These are phyloP conservation scores for Chrysanthemum makinoi DNA, from an alignment of 129 eudicot species.

Conservation along the genomic window DNA sequence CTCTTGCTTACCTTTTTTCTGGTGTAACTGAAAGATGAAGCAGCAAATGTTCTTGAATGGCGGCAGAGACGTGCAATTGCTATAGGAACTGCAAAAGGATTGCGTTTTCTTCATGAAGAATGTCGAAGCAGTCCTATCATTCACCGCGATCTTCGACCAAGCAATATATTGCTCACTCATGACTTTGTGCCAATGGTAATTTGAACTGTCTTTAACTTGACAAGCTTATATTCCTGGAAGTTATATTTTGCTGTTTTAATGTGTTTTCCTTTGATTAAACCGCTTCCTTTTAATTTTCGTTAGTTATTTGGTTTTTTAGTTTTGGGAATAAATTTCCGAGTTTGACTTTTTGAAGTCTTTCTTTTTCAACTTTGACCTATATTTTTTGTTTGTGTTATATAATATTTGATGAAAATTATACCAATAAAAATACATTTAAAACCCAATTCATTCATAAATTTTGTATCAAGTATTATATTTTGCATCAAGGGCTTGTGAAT, in stretches of 20 bases:
- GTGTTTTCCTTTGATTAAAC: background rate
- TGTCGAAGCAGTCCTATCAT: constrained; percentile 81
- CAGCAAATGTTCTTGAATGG: constrained; percentile 63
- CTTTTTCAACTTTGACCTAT: too few species aligned
- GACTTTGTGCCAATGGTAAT: constrained; percentile 84
- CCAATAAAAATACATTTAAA: too few species aligned
- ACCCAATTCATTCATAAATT: too few species aligned
- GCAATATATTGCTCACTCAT: constrained; percentile 78
- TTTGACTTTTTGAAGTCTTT: too few species aligned
- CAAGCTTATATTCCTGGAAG: background rate
- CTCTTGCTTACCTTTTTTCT: background rate
- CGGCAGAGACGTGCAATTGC: constrained; percentile 69
- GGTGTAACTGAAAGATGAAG: constrained; percentile 35
- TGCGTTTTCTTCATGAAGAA: constrained; percentile 86
- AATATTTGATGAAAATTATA: too few species aligned
- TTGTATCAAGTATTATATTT: too few species aligned
- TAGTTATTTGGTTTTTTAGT: background rate
- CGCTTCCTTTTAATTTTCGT: background rate
- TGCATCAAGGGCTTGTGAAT: too few species aligned
- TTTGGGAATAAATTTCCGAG: background rate
- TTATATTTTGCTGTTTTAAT: background rate
- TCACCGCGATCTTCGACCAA: constrained; percentile 83
- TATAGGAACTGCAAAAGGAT: constrained; percentile 81
- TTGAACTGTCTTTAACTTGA: background rate
- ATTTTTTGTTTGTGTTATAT: too few species aligned